These are phyloP conservation scores for Cardamine chenopodiifolia DNA, from an alignment of 345 rosid genomes.

Conservation along the genomic window DNA sequence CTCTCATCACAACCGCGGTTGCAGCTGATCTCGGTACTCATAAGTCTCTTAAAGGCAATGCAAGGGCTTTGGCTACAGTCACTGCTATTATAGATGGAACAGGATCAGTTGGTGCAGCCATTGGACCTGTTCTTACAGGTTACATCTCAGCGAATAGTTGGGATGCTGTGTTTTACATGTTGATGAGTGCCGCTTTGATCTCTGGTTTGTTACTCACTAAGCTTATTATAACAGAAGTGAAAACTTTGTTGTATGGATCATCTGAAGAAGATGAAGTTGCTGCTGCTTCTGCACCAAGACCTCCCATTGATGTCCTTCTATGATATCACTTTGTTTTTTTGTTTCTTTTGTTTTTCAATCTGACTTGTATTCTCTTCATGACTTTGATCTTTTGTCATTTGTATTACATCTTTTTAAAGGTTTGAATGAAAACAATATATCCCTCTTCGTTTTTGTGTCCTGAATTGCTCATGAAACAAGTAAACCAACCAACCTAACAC, in stretches of 20 bases:
- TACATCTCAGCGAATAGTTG: conserved; percentile 80
- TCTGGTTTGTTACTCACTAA: conserved; percentile 80
- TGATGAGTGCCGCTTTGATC: conserved; percentile 78
- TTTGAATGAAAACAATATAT: conserved; percentile 16
- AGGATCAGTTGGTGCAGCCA: conserved; percentile 93
- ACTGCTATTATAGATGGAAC: conserved; percentile 96
- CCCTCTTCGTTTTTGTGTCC: background rate
- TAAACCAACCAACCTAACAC: background rate
- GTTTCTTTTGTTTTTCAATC: background rate
- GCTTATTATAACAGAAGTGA: conserved; percentile 69
- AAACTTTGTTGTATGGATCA: conserved; percentile 36
- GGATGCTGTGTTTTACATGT: conserved; percentile 84
- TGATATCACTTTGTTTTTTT: conserved; percentile 12
- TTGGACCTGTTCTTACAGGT: conserved; percentile 86
- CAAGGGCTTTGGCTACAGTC: conserved; percentile 89
- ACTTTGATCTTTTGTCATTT: conserved; percentile 10
- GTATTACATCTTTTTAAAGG: background rate
- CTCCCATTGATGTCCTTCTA: conserved; percentile 39
- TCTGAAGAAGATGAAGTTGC: conserved; percentile 34
- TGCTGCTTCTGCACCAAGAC: conserved; percentile 35
- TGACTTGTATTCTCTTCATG: conserved; percentile 21
- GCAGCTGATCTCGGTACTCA: conserved; percentile 94
- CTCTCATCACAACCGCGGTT: conserved; percentile 93
- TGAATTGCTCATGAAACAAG: background rate
- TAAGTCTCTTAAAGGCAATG: conserved; percentile 79